Evolutionary conservation across 352 stramenopile genomes (phyloP), one percentile per base, ranked within the genome.

Genomic region (Albugo laibachii): DNA sequence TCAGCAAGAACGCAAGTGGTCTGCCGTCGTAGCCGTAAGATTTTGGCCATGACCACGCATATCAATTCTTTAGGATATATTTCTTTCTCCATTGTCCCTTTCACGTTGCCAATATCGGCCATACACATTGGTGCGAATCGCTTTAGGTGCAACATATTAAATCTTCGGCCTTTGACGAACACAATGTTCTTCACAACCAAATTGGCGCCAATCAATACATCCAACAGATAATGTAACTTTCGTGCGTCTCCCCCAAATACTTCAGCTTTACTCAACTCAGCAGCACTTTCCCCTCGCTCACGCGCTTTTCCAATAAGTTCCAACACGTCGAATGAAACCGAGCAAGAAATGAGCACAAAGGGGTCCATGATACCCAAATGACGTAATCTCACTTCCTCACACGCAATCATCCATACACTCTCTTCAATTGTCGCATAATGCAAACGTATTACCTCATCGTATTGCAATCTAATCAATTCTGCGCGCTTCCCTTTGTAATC

Each of bases 1-100:
- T 91, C 74, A n/a, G 77, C 72, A 56, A 91, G 82, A 24, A 91
- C 74, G 46, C 72, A 84, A 18, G 69, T 83, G 16, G 57, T 54
- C 49, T 84, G 68, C 20, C 69, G 68, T 44, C 74, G 72, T 24
- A 63, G 55, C n/a, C 57, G 56, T 38, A 91, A 57, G 49, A 85
- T 76, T 12, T 63, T 58, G 1, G 73, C 70, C 36, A 91, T 85
- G 21, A 69, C 58, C 31, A 74, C 50, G 21, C 65, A 59, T 10
- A 86, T 31, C 20, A 68, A 47, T 24, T 80, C 57, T 58, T 83
- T 86, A 1, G 71, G 75, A 39, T 83, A 78, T 2, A 47, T 50
- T 35, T 82, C 60, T 16, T 62, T 55, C 39, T 79, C 61, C 27
- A 84, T 58, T 6, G 55, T 69, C 19, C 69, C 70, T 0, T 55